Conservation (phyloP, 73 alveolate species). For the Durusdinium trenchii region DNA sequence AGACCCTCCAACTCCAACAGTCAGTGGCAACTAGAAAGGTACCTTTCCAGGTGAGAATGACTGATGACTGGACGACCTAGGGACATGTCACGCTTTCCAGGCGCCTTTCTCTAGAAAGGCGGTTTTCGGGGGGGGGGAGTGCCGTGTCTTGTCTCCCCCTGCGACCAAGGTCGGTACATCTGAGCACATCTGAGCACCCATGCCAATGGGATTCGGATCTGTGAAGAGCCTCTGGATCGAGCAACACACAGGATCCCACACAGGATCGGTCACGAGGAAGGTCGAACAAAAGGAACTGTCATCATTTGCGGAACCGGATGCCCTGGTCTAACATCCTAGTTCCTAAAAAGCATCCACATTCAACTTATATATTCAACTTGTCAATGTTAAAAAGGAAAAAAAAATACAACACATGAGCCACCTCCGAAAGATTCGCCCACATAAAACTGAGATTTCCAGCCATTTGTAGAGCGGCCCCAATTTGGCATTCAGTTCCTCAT, state of each 20-base stretch:
- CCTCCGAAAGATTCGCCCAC: no score
- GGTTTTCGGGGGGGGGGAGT: background rate
- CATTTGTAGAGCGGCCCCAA: conserved; percentile 86
- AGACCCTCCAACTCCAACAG: background rate
- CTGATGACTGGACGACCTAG: background rate
- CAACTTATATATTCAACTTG: no score
- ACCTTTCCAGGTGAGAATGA: background rate
- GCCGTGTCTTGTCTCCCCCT: background rate
- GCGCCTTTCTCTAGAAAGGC: background rate
- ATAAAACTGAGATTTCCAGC: no score
- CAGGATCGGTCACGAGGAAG: no score
- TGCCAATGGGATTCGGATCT: conserved; percentile 81
- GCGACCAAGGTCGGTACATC: background rate
- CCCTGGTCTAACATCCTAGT: no score
- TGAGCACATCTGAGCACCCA: background rate
- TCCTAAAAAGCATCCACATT: no score
- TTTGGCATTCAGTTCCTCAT: conserved; percentile 76
- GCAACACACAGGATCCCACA: no score
- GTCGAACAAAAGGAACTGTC: no score
- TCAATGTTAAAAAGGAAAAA: no score
- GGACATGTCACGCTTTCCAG: no score
- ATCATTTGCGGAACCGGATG: no score
- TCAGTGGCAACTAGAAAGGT: background rate
- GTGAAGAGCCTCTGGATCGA: conserved; percentile 71
- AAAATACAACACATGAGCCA: no score